These are phyloP conservation scores for Sparassis latifolia DNA, from an alignment of 1,284 basidiomycete genomes.

Conservation along the genomic window DNA sequence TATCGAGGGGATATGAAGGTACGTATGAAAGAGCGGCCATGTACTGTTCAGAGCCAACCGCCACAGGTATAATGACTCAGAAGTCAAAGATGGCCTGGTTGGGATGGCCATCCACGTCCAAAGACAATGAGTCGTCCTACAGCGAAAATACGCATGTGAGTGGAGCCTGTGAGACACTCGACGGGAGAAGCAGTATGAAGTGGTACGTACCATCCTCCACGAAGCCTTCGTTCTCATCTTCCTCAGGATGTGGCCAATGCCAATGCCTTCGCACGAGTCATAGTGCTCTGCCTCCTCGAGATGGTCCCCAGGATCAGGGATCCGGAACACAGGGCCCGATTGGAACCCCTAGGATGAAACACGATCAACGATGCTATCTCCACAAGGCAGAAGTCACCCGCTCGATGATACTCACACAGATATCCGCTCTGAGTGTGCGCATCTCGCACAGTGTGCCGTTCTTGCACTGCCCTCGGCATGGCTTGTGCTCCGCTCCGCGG, in stretches of 20 bases:
- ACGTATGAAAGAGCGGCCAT: too few relatives aligned
- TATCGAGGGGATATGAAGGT: too few relatives aligned
- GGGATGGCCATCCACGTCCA: background rate
- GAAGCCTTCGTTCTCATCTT: background rate
- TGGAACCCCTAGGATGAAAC: background rate
- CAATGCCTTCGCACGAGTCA: constrained; percentile 7
- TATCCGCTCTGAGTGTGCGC: constrained; percentile 41
- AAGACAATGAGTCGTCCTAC: background rate
- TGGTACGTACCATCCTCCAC: background rate
- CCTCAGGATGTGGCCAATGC: constrained; percentile 7
- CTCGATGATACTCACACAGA: constrained; percentile 34
- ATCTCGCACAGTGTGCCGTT: constrained; percentile 39
- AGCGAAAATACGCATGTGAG: background rate
- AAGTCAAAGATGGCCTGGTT: background rate
- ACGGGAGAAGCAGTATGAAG: background rate
- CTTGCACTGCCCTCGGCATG: constrained; percentile 39
- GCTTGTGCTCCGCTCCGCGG: constrained; percentile 29
- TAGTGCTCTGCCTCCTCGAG: background rate
- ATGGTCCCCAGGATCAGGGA: background rate
- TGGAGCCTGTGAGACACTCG: background rate
- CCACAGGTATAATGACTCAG: background rate
- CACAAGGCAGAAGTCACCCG: background rate
- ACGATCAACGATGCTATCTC: background rate
- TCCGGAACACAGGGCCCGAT: constrained; percentile 5
- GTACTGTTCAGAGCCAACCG: too few relatives aligned